Evolutionary conservation across 768 basidiomycete species (phyloP).

Genomic region (Boletus bicolor): DNA sequence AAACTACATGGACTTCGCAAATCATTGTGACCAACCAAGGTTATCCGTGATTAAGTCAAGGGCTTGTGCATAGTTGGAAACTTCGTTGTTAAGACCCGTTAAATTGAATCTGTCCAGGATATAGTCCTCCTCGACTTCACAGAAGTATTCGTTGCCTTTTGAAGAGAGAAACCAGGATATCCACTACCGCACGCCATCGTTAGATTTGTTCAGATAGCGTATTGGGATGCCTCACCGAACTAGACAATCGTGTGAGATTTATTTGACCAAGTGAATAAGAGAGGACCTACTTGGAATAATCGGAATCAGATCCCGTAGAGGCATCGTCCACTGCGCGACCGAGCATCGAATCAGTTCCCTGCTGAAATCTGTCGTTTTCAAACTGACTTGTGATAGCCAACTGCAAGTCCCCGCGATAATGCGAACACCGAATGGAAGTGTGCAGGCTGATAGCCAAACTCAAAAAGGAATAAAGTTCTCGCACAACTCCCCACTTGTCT

Average conservation of each 20-base stretch:
- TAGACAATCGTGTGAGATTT: conserved; percentile 18
- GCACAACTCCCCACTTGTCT: not conserved
- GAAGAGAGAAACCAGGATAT: conserved; percentile 97
- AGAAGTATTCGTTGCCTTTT: conserved; percentile 99
- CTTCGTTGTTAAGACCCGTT: conserved; percentile 94
- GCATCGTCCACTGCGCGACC: conserved; percentile 69
- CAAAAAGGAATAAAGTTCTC: conserved; percentile 18
- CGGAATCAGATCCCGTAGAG: conserved; percentile 92
- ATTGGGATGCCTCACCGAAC: conserved; percentile 27
- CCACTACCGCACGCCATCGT: conserved; percentile 55
- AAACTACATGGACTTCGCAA: not conserved
- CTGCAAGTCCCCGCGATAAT: conserved; percentile 1
- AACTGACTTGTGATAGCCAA: conserved; percentile 24
- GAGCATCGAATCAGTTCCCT: conserved; percentile 32
- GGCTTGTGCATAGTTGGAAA: conserved; percentile 90
- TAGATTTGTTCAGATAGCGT: conserved; percentile 15
- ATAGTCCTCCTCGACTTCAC: conserved; percentile 99
- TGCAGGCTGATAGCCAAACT: conserved; percentile 1
- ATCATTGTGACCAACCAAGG: conserved; percentile 60
- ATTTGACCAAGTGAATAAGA: not conserved
- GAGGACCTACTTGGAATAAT: conserved; percentile 82
- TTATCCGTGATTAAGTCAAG: conserved; percentile 96
- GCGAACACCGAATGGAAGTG: conserved; percentile 9
- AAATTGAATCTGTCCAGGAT: conserved; percentile 98
- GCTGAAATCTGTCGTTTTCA: conserved; percentile 11